phyloP scores from a whole-genome alignment of 257 asterid genomes.

The Capsicum chinense region DNA sequence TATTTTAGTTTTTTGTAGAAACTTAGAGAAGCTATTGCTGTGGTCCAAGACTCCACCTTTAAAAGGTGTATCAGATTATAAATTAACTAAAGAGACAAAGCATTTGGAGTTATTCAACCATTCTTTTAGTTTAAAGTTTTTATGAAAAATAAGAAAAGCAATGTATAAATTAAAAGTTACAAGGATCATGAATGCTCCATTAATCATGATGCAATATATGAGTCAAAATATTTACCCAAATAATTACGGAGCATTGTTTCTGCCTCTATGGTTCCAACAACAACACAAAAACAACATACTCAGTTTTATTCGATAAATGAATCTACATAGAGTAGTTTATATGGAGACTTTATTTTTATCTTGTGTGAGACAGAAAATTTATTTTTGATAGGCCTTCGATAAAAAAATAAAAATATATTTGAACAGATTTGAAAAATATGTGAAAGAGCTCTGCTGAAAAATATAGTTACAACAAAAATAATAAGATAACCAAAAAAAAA shows the following conservation, averaged over 20 bases:
- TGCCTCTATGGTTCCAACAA: not conserved
- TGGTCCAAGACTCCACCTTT: constrained; percentile 17
- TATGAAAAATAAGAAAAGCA: not conserved
- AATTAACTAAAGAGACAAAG: not conserved
- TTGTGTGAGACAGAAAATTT: not conserved
- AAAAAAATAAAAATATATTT: too few species aligned
- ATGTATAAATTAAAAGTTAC: not conserved
- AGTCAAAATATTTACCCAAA: not conserved
- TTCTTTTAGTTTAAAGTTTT: not conserved
- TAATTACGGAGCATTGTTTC: not conserved
- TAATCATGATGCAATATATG: not conserved
- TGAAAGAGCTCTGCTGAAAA: not conserved
- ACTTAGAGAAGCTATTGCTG: not conserved
- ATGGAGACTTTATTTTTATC: not conserved
- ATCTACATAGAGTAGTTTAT: not conserved
- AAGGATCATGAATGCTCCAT: not conserved
- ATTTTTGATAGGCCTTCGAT: not conserved
- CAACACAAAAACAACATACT: not conserved
- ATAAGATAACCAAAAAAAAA: not conserved
- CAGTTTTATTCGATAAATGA: not conserved
- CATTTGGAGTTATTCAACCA: constrained; percentile 10
- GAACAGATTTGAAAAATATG: not conserved
- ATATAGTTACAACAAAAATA: not conserved
- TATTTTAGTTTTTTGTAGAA: not conserved
- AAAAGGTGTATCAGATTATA: constrained; percentile 16